These are phyloP conservation scores for Thielaviopsis punctulata DNA, from an alignment of 2,329 filamentous ascomycete species.

Conservation along the genomic window DNA sequence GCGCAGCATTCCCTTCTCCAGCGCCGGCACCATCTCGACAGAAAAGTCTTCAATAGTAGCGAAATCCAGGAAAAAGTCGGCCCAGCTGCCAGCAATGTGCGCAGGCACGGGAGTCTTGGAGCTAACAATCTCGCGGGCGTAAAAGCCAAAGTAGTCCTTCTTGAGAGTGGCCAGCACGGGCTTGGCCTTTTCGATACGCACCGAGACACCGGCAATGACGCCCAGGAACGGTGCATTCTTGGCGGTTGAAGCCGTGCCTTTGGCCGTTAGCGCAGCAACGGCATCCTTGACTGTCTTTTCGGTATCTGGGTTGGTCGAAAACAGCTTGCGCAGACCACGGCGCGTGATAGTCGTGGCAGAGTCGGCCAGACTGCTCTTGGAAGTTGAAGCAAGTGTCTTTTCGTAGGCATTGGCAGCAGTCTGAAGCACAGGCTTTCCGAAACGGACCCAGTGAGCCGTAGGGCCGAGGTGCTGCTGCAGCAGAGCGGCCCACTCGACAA, in stretches of 20 bases:
- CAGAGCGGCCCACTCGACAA: conserved; percentile 78
- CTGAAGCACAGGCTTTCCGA: conserved; percentile 46
- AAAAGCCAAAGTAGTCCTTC: conserved; percentile 62
- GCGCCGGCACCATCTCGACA: conserved; percentile 56
- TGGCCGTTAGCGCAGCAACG: conserved; percentile 51
- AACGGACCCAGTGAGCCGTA: conserved; percentile 44
- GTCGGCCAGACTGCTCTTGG: conserved; percentile 47
- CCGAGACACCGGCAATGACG: conserved; percentile 71
- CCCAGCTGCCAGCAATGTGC: conserved; percentile 55
- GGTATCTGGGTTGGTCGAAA: conserved; percentile 39
- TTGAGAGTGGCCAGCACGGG: conserved; percentile 44
- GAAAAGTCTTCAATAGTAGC: conserved; percentile 56
- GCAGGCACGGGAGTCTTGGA: conserved; percentile 54
- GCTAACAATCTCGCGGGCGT: conserved; percentile 66
- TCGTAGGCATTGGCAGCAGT: conserved; percentile 61
- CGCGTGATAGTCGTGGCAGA: conserved; percentile 65
- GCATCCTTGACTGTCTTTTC: conserved; percentile 44
- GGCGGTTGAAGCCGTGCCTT: conserved; percentile 43
- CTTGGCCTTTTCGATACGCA: conserved; percentile 48
- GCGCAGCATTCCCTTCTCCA: conserved; percentile 79
- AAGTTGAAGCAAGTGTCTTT: conserved; percentile 50
- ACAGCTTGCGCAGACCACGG: conserved; percentile 59
- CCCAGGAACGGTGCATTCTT: conserved; percentile 67
- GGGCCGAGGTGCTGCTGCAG: conserved; percentile 55
- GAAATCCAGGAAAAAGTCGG: conserved; percentile 70